These are phyloP conservation scores for Chlorella sp. DNA, from an alignment of 139 green algal genomes.

Conservation along the genomic window DNA sequence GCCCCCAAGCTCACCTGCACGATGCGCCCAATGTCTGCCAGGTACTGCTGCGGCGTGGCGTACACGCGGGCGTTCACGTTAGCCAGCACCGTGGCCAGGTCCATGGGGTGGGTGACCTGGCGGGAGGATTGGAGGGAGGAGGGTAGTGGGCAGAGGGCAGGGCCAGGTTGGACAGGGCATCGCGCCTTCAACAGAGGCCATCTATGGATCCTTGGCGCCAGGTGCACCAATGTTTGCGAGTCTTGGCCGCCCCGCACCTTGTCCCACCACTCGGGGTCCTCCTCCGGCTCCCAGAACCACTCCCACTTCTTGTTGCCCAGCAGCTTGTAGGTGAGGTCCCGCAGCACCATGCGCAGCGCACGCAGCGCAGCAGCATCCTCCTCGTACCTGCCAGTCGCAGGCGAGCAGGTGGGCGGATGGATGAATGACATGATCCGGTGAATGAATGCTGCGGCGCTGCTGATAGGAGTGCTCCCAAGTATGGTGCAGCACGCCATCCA, in stretches of 20 bases:
- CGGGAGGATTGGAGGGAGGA: too few species aligned
- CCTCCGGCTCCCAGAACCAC: constrained; percentile 61
- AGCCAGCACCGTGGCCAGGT: constrained; percentile 76
- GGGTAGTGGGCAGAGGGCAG: too few species aligned
- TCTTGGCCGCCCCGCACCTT: constrained; percentile 10
- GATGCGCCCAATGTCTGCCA: constrained; percentile 73
- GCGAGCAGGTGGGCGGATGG: too few species aligned
- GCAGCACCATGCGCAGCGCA: constrained; percentile 61
- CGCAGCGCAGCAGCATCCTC: constrained; percentile 63
- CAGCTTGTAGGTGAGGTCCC: constrained; percentile 61
- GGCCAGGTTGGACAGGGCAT: too few species aligned
- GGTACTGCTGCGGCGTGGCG: constrained; percentile 62
- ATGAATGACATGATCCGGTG: too few species aligned
- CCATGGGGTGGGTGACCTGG: constrained; percentile 63
- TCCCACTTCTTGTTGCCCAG: constrained; percentile 66
- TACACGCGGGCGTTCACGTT: constrained; percentile 71
- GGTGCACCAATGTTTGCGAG: too few species aligned
- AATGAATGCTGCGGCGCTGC: too few species aligned
- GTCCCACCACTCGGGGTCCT: constrained; percentile 61
- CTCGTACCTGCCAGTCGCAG: constrained; percentile 30
- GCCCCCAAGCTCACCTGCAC: background rate
- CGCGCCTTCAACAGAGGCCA: too few species aligned
- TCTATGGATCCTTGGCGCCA: too few species aligned
- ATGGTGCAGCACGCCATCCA: too few species aligned
- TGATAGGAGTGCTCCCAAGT: too few species aligned